These are phyloP conservation scores for Talaromyces thailandensis DNA, from an alignment of 495 filamentous ascomycete genomes.

Conservation along the genomic window DNA sequence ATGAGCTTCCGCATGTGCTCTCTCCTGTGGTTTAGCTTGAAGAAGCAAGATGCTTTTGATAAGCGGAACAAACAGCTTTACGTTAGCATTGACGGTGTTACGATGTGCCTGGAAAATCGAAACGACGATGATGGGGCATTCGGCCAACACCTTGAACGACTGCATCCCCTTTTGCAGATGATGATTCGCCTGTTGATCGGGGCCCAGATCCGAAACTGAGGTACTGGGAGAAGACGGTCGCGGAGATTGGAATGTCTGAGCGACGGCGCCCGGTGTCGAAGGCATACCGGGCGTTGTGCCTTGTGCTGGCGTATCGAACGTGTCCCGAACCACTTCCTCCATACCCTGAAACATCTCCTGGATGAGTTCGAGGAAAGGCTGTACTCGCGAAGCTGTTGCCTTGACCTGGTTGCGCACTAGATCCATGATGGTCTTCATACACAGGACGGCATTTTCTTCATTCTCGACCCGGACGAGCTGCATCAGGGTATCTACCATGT, in stretches of 20 bases:
- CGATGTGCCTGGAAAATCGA: constrained; percentile 95
- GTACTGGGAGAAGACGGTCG: constrained; percentile 84
- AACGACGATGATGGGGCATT: constrained; percentile 97
- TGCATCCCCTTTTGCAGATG: constrained; percentile 86
- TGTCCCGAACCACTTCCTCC: constrained; percentile 87
- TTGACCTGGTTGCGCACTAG: constrained; percentile 87
- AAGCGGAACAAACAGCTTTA: constrained; percentile 84
- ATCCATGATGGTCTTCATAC: constrained; percentile 97
- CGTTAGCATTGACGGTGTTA: constrained; percentile 66
- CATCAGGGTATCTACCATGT: constrained; percentile 85
- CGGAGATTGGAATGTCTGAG: constrained; percentile 73
- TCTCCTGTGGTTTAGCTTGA: constrained; percentile 89
- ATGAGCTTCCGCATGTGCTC: constrained; percentile 77
- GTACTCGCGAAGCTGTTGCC: constrained; percentile 67
- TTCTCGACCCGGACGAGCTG: constrained; percentile 81
- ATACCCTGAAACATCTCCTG: constrained; percentile 92
- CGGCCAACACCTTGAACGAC: constrained; percentile 96
- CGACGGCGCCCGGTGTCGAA: constrained; percentile 64
- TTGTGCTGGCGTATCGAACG: constrained; percentile 68
- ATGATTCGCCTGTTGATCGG: constrained; percentile 73
- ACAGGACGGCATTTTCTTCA: constrained; percentile 95
- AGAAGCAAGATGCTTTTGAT: constrained; percentile 85
- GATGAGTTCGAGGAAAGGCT: constrained; percentile 84
- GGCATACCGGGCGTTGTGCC: constrained; percentile 59
- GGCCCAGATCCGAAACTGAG: constrained; percentile 62